Evolutionary conservation across 106 monocot species (phyloP), one percentile per base, ranked within the genome.

Genomic region (Dendrobium nobile): DNA sequence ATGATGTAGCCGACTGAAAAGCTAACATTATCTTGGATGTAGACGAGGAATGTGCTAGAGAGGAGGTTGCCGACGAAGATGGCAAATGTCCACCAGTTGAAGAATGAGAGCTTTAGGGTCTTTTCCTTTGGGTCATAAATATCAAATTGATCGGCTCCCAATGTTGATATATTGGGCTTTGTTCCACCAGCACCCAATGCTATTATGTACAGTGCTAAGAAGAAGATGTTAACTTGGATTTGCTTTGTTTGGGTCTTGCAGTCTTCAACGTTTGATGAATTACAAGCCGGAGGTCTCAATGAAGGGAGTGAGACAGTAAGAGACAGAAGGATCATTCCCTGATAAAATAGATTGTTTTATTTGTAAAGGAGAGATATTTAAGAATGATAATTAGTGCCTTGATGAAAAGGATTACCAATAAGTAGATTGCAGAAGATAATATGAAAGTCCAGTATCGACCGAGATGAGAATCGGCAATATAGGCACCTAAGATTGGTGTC

Each of bases 181-280:
- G 83, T 89, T 0, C 89, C 89, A 45, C 89, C 89, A 61, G 89
- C 84, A 37, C 89, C 89, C 17, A 89, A 9, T 17, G 86, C 89
- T 9, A 86, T 84, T 26, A 78, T 78, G 47, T 84, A 89, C 56
- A 89, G 84, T 2, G 89, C 41, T 9, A 77, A 3, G 82, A 75
- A 89, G 89, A 86, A 86, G 84, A 89, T 79, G 51, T 47, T 68
- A 2, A 86, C 41, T 31, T 86, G 86, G 19, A 72, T 47, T 6
- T 68, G 64, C 0, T 67, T 33, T 15, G 51, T 11, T 0, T 51
- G 51, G 15, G 86, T 83, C 17, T 73, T 82, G 4, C 45, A 40
- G 7, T 81, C 84, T 41, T 81, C 51, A 11, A 6, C 13, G 22
- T 68, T 68, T n/a, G 4, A 17, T 5, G 58, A 19, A 18, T 74